phyloP scores from a whole-genome alignment of 371 early-diverging fungal genomes.

The Lichtheimia ornata region DNA sequence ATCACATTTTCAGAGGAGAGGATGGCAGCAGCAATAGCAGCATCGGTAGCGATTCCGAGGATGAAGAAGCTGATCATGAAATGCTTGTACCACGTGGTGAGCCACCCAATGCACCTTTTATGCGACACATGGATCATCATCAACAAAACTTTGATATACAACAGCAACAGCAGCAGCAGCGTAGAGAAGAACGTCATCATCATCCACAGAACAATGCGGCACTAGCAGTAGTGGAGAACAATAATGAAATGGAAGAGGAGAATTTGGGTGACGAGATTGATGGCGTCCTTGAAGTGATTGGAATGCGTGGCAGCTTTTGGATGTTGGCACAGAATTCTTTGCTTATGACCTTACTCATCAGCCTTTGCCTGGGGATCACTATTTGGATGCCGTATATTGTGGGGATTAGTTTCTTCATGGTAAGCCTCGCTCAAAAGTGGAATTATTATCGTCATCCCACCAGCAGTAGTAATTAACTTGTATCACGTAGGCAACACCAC shows the following conservation, averaged over 20 bases:
- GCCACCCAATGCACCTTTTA: slow-evolving; percentile 12
- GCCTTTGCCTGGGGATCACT: slow-evolving; percentile 66
- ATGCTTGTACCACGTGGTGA: slow-evolving; percentile 2
- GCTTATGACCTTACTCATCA: slow-evolving; percentile 71
- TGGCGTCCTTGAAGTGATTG: slow-evolving; percentile 82
- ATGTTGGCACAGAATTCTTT: slow-evolving; percentile 73
- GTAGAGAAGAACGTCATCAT: slow-evolving; percentile 25
- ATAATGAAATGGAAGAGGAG: slow-evolving; percentile 55
- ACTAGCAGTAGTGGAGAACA: slow-evolving; percentile 1
- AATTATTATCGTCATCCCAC: background rate
- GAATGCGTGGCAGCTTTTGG: slow-evolving; percentile 78
- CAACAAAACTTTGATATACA: slow-evolving; percentile 7
- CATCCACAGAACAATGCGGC: background rate
- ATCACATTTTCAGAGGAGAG: background rate
- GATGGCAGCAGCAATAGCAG: too few relatives aligned
- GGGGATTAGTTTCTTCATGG: slow-evolving; percentile 48
- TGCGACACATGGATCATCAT: slow-evolving; percentile 6
- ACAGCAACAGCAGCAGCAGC: slow-evolving; percentile 42
- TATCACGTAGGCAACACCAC: slow-evolving; percentile 1
- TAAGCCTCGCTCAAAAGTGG: background rate
- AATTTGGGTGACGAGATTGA: slow-evolving; percentile 67
- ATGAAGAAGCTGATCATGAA: slow-evolving; percentile 3
- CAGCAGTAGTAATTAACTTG: background rate
- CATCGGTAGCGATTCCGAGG: background rate
- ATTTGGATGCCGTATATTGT: slow-evolving; percentile 77